phyloP scores from a whole-genome alignment of 768 basidiomycete species.

The Lactarius sp. region DNA sequence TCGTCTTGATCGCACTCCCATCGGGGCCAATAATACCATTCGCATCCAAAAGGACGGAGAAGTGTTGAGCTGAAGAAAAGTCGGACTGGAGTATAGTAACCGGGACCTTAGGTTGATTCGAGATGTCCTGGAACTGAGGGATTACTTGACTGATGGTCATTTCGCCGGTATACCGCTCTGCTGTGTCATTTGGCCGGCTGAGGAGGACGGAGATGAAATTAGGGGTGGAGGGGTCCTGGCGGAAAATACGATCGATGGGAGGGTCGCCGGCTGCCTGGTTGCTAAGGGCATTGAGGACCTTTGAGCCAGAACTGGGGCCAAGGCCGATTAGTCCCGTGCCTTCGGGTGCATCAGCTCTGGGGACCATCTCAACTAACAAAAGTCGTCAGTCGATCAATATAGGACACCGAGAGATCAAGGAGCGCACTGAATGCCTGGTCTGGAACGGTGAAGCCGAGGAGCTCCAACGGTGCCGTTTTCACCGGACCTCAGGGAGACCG shows the following conservation, averaged over 20 bases:
- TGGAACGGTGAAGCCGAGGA: slow-evolving; percentile 41
- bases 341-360: slow-evolving; percentile 30
- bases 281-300: slow-evolving; percentile 35
- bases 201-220: slow-evolving; percentile 63
- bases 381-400: neutral
- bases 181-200: slow-evolving; percentile 52
- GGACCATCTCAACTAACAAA: slow-evolving; percentile 38
- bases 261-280: slow-evolving; percentile 41
- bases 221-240: slow-evolving; percentile 47
- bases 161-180: slow-evolving; percentile 47
- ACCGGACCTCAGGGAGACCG: slow-evolving; percentile 35
- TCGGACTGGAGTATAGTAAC: slow-evolving; percentile 41
- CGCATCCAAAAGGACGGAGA: slow-evolving; percentile 56
- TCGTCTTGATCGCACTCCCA: slow-evolving; percentile 45
- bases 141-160: slow-evolving; percentile 60
- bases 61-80: slow-evolving; percentile 55
- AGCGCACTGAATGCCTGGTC: slow-evolving; percentile 46
- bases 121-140: slow-evolving; percentile 43
- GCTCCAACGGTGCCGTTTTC: slow-evolving; percentile 39
- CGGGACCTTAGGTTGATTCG: slow-evolving; percentile 45
- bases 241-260: slow-evolving; percentile 62
- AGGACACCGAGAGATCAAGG: neutral
- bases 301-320: slow-evolving; percentile 53
- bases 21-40: slow-evolving; percentile 60
- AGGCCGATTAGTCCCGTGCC: slow-evolving; percentile 48